Evolutionary conservation across 192 early-diverging fungal genomes (phyloP), one percentile per base, ranked within the genome.

Genomic region (Allomyces macrogynus): DNA sequence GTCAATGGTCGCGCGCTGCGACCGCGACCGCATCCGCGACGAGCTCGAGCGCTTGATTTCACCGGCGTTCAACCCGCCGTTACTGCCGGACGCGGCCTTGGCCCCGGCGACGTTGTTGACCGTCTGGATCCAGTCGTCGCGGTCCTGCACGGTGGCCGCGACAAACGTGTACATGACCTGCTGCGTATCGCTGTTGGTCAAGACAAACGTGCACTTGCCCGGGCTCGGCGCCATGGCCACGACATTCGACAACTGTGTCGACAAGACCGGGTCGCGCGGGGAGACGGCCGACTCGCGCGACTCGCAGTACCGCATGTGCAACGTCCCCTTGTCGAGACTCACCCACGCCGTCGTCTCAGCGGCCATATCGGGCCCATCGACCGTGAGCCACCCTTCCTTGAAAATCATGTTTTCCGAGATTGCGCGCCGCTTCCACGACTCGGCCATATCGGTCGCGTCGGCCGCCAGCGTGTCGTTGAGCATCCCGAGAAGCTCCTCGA

Each of bases 61-160:
- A 16, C 20, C 20, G 49, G 12, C 16, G 16, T 3, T n/a, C 20
- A 57, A n/a, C 71, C 65, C 67, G 67, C 64, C 18, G 57, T 22
- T 49, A 14, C 62, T 26, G 27, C 65, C 32, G 32, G 23, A 14
- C 12, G 40, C 20, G 18, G 9, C 61, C 32, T 49, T 26, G 24
- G 10, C 16, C 40, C 65, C 62, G 25, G 16, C 32, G 0, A 65
- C 16, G 12, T 65, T 65, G 3, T 73, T 74, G 42, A 74, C 61
- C 32, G 67, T 62, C 18, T 71, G 70, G 2, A 74, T 66, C 73
- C 73, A 74, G 43, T 74, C 73, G 9, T 74, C 67, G 22, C 23
- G 23, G 25, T 74, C 73, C 16, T n/a, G 32, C 24, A 66, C 49
- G 18, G 69, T 57, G 0, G 23, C 43, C 5, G 71, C 68, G 25